Percentiles rank a stretch among this genome's conserved stretches.
Conservation (phyloP, 2,329 filamentous ascomycete genomes). For the Phoma sp. region DNA sequence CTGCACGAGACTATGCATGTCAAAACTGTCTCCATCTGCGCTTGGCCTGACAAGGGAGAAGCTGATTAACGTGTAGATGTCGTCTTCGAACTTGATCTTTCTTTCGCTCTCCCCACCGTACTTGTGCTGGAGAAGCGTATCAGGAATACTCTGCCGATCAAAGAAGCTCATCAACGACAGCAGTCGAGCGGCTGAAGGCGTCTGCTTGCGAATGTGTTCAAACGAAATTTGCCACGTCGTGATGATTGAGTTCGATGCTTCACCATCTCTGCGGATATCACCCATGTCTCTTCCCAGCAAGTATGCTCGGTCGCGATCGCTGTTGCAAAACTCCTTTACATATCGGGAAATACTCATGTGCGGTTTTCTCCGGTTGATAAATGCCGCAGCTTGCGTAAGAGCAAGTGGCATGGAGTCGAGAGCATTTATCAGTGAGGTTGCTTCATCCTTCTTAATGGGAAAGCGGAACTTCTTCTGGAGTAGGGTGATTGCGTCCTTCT, state of each 20-base stretch:
- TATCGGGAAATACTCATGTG: conserved; percentile 8
- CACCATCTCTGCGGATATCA: not conserved
- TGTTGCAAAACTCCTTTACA: not conserved
- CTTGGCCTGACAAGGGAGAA: conserved; percentile 21
- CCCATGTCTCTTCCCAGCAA: not conserved
- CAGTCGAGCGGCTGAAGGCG: conserved; percentile 48
- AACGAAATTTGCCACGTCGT: conserved; percentile 46
- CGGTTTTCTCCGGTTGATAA: conserved; percentile 1
- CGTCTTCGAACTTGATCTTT: conserved; percentile 30
- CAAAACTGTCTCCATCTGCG: conserved; percentile 10
- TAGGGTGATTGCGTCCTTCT: conserved; percentile 6
- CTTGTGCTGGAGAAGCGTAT: conserved; percentile 24
- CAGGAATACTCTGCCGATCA: conserved; percentile 24
- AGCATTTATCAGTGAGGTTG: not conserved
- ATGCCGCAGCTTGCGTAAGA: conserved; percentile 13
- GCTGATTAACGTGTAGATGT: conserved; percentile 20
- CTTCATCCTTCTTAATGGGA: not conserved
- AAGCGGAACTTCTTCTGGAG: conserved; percentile 14
- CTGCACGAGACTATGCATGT: conserved; percentile 34
- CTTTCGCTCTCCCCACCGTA: too few species aligned
- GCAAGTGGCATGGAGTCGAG: conserved; percentile 18
- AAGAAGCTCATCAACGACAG: conserved; percentile 48
- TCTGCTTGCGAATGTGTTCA: conserved; percentile 43
- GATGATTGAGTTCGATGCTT: conserved; percentile 33
- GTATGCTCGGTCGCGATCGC: not conserved